Evolutionary conservation across 805 yeast genomes (phyloP), one percentile per base, ranked within the genome.

Genomic region (Zygoascus biomembranicola): DNA sequence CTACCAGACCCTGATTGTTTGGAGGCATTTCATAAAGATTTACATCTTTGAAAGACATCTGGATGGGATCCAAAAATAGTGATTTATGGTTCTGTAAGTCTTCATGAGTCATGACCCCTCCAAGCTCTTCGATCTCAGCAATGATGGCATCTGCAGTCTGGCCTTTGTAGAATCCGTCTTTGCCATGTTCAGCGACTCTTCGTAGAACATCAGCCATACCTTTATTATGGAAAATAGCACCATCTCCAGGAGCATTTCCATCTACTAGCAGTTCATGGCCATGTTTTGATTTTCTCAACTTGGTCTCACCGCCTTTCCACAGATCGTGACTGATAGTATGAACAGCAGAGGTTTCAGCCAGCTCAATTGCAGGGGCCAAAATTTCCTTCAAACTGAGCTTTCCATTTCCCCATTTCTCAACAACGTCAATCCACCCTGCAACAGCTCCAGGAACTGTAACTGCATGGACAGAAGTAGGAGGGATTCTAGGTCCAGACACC

Each of bases 11-110:
- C 52, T 87, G 88, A 3, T 92, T 88, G 66, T 82, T 86, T 13
- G 95, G 95, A 10, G 95, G 94, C 57, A 86, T 81, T 65, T 87
- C 94, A 87, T 90, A 84, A 26, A 87, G 71, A 31, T 73, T 75
- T 49, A 76, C 73, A 47, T 77, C 70, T 52, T 81, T 74, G 10
- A 61, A 57, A n/a, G 8, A 77, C 75, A 52, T 66, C 16, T 69
- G 68, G 18, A 86, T 78, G 2, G 95, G 92, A 0, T 82, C 83
- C 23, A 85, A 84, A 59, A 79, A 75, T 0, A 84, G 75, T 1
- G 90, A 77, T 0, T 75, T 69, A 66, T 87, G 94, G 19, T 62
- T 57, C 16, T 67, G 66, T 48, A 87, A 71, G 63, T 87, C 95
- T 8, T 77, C 77, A 44, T 70, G 63, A 0, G 77, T 69, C 58